phyloP scores from a whole-genome alignment of 768 basidiomycete genomes.

The Boletus subparvulus region DNA sequence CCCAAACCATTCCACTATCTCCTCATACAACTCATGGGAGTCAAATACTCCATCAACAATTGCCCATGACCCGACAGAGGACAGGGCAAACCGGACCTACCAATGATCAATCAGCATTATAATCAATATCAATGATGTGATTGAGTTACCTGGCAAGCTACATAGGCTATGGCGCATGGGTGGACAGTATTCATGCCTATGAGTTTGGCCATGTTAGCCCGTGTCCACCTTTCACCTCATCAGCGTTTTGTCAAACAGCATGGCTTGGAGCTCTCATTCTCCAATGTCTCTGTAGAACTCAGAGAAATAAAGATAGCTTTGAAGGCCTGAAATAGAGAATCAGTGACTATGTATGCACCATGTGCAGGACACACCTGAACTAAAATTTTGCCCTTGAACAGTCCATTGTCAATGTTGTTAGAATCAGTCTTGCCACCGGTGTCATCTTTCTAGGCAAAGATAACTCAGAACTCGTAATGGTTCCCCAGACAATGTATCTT shows the following conservation, averaged over 20 bases:
- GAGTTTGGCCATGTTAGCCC: too few species aligned
- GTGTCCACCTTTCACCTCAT: background rate
- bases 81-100: slow-evolving; percentile 3
- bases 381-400: background rate
- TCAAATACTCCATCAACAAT: background rate
- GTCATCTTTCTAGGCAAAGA: too few species aligned
- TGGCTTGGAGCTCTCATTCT: background rate
- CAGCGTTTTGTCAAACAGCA: background rate
- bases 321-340: background rate
- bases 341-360: background rate
- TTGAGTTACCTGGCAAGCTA: background rate
- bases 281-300: background rate
- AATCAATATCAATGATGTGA: too few species aligned
- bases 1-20: slow-evolving; percentile 2
- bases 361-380: background rate
- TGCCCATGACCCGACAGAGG: background rate
- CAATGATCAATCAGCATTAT: too few species aligned
- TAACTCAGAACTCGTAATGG: too few species aligned
- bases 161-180: slow-evolving; percentile 7
- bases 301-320: slow-evolving; percentile 1
- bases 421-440: background rate
- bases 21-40: background rate
- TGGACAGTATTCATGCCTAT: too few species aligned
- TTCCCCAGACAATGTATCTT: too few species aligned
- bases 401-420: background rate